Evolutionary conservation across 805 yeast genomes (phyloP).

Genomic region (Yarrowia osloensis): DNA sequence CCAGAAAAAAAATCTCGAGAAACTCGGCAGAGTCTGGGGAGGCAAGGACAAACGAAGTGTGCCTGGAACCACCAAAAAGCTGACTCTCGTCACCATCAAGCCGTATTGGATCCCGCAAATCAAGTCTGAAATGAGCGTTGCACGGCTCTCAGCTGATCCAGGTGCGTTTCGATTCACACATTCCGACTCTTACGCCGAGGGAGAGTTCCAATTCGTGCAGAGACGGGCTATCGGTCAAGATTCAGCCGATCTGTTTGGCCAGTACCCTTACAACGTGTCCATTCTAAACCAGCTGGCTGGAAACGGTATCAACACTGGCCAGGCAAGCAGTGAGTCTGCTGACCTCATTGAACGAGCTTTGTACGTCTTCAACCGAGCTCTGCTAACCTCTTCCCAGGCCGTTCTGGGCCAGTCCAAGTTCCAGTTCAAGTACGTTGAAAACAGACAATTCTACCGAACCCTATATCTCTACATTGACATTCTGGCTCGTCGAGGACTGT

Average conservation of each 20-base stretch:
- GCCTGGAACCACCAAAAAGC: slow-evolving; percentile 72
- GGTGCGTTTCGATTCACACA: slow-evolving; percentile 56
- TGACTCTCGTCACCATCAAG: slow-evolving; percentile 67
- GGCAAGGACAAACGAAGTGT: slow-evolving; percentile 72
- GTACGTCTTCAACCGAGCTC: slow-evolving; percentile 75
- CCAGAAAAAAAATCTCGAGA: slow-evolving; percentile 23
- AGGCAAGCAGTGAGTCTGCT: slow-evolving; percentile 59
- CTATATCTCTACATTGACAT: slow-evolving; percentile 70
- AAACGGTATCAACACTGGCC: slow-evolving; percentile 75
- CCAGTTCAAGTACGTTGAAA: slow-evolving; percentile 73
- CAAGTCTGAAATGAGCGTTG: slow-evolving; percentile 55
- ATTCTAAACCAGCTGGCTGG: slow-evolving; percentile 78
- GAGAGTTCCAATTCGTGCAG: slow-evolving; percentile 70
- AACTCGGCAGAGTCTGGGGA: slow-evolving; percentile 55
- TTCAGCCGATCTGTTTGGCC: slow-evolving; percentile 47
- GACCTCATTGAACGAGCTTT: slow-evolving; percentile 76
- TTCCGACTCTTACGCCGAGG: slow-evolving; percentile 47
- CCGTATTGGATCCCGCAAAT: slow-evolving; percentile 80
- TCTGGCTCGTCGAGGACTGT: slow-evolving; percentile 75
- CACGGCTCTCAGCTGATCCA: slow-evolving; percentile 38
- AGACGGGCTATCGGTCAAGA: slow-evolving; percentile 46
- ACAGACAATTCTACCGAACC: slow-evolving; percentile 74
- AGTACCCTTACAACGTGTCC: slow-evolving; percentile 69
- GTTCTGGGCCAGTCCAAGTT: slow-evolving; percentile 58
- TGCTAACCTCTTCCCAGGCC: slow-evolving; percentile 58